Evolutionary conservation across 2,329 filamentous ascomycete species (phyloP), one percentile per base, ranked within the genome.

Genomic region (Myrmaecium sp.): DNA sequence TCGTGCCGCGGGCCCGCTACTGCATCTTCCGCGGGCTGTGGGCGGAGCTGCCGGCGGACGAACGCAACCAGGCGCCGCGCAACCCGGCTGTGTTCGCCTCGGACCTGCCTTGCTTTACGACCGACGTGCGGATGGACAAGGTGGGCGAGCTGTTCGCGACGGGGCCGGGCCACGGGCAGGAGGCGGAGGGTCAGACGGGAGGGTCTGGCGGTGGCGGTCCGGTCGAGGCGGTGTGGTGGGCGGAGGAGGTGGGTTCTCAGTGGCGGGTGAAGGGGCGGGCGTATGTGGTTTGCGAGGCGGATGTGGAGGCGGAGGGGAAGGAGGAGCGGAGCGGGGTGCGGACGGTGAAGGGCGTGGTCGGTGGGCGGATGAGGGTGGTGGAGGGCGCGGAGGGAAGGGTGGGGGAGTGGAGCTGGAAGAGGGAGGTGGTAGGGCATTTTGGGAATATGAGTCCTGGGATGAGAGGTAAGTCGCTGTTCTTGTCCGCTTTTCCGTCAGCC

Each of bases 21-120:
- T 89, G 84, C 52, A 71, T 93, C 42, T 86, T 72, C 55, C 76
- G 86, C 33, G 82, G 83, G 38, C 73, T 92, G 55, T 93, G 79
- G 69, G 74, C 72, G 1, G 63, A 66, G 29, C 59, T 92, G 1
- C 74, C 76, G 4, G 61, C 60, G 27, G 80, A 84, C 52, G 66
- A 70, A 22, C 70, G 74, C 49, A 86, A 89, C 51, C 56, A 68
- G 17, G 76, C 80, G 3, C 62, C 70, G 35, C 60, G 62, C 34
- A 94, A 94, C 49, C 73, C 78, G 4, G 38, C 55, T 5, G 54
- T 68, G 1, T 93, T 69, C 45, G 73, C 78, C 42, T 81, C 70
- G 39, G 83, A 95, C 37, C 57, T 86, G 39, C 66, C 77, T 3
- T 75, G 77, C 1, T 74, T 94, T 43, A 93, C 86, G 1, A 93